Evolutionary conservation across 2,329 filamentous ascomycete species (phyloP).

Genomic region (Zymoseptoria tritici): DNA sequence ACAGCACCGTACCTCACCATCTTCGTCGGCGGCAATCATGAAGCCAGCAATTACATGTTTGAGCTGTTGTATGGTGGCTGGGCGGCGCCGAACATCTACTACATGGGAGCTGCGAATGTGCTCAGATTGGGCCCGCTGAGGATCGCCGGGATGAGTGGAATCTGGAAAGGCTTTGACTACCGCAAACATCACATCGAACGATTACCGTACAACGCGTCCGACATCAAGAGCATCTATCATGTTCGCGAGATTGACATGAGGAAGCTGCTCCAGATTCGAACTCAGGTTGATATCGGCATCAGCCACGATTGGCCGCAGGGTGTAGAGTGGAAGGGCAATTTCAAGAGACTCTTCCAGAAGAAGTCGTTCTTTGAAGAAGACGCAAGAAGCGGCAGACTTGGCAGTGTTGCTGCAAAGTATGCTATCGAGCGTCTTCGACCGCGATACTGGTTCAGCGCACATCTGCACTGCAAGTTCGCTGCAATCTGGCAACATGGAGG

Average conservation of each 20-base stretch:
- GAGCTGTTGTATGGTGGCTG: conserved; percentile 95
- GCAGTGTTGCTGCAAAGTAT: conserved; percentile 69
- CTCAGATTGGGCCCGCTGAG: conserved; percentile 74
- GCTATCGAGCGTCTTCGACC: conserved; percentile 78
- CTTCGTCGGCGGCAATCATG: conserved; percentile 92
- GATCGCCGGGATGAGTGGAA: conserved; percentile 84
- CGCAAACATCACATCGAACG: conserved; percentile 75
- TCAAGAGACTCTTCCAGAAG: conserved; percentile 57
- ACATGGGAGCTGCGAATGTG: conserved; percentile 87
- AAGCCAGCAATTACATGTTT: conserved; percentile 81
- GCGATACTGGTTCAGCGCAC: conserved; percentile 80
- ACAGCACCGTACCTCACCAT: conserved; percentile 81
- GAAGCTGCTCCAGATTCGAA: conserved; percentile 76
- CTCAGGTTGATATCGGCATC: conserved; percentile 81
- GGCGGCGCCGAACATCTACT: conserved; percentile 96
- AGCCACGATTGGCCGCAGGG: conserved; percentile 93
- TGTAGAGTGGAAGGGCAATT: conserved; percentile 72
- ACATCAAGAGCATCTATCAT: conserved; percentile 80
- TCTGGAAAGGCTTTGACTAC: conserved; percentile 91
- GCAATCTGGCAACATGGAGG: conserved; percentile 50
- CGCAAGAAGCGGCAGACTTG: conserved; percentile 65
- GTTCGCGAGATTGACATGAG: conserved; percentile 83
- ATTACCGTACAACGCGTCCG: conserved; percentile 70
- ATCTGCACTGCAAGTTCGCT: conserved; percentile 81
- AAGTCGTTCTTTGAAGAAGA: conserved; percentile 73